Base-by-base conservation (phyloP, 192 early-diverging fungal species). In the Coemansia sp. region DNA sequence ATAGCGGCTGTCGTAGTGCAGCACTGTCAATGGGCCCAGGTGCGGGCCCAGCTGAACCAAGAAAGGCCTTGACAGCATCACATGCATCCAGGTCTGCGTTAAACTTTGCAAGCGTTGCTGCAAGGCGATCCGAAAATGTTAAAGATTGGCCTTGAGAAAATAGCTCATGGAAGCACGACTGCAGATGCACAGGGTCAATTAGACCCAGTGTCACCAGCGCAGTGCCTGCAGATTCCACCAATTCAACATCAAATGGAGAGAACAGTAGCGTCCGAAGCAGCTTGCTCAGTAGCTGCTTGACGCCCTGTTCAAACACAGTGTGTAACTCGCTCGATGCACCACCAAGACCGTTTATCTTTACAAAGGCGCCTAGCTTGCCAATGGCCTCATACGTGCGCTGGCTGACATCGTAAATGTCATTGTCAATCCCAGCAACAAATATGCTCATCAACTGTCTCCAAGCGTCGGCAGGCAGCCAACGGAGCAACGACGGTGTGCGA, bases 331-430 rank as follows among this genome's bases (percentile, higher is more conserved):
- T 58, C 0, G 73, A 33, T 2, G 60, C 6, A 5, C 23, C 51
- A 2, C 60, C 59, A 32, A 81, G 51, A 2, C 70, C 74, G 19
- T 33, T 59, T 24, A 81, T 39, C 57, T 81, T 81, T 6, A 76
- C 57, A 58, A 68, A 76, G 6, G 78, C 78, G 19, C 74, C 78
- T 6, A 81, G 78, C 64, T 73, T 81, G 67, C 68, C 57, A 29
- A 81, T 73, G 20, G 70, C 64, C 27, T 81, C 78, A 52, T 81
- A 81, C 2, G 78, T 64, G 50, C 78, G 78, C 52, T 63, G 73
- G 24, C 73, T 64, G 20, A 81, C 64, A n/a, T 81, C 78, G 46
- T 76, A 76, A 25, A 81, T 71, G 42, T 64, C 64, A 29, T 71
- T 71, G 59, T 76, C 73, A 10, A 75, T 59, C 6, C 78, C 74